Conservation (phyloP, 768 basidiomycete species). For the Phallus indusiatus region DNA sequence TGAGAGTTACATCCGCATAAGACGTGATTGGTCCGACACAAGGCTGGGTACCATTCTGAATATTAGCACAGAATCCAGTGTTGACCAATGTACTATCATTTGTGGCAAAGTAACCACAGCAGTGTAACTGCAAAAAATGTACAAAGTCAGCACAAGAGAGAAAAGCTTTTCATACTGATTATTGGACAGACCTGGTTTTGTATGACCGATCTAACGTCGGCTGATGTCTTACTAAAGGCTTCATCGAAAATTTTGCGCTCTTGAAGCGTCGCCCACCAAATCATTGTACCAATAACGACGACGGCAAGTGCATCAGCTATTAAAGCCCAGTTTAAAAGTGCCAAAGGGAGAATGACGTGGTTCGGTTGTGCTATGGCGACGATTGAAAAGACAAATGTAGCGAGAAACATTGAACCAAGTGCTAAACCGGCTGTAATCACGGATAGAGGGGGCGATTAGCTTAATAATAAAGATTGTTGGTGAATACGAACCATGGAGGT, state of each 20-base stretch:
- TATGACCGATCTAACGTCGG: slow-evolving; percentile 40
- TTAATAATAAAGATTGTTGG: slow-evolving; percentile 12
- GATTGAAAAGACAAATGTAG: slow-evolving; percentile 64
- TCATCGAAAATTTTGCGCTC: slow-evolving; percentile 59
- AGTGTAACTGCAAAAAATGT: slow-evolving; percentile 46
- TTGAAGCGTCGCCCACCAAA: slow-evolving; percentile 77
- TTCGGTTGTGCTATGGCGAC: slow-evolving; percentile 61
- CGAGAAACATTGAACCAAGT: slow-evolving; percentile 55
- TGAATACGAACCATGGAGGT: slow-evolving; percentile 47
- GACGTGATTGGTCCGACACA: slow-evolving; percentile 65
- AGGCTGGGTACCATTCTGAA: slow-evolving; percentile 27
- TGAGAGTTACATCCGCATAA: slow-evolving; percentile 63
- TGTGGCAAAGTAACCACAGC: slow-evolving; percentile 72
- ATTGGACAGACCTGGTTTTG: slow-evolving; percentile 58
- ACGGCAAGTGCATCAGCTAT: slow-evolving; percentile 53
- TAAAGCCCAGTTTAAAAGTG: slow-evolving; percentile 69
- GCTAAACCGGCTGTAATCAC: slow-evolving; percentile 50
- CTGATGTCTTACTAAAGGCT: slow-evolving; percentile 41
- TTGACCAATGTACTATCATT: slow-evolving; percentile 43
- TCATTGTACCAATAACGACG: slow-evolving; percentile 53
- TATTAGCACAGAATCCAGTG: slow-evolving; percentile 26
- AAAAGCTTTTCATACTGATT: not conserved
- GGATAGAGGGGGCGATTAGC: not conserved
- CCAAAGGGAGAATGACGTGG: slow-evolving; percentile 59
- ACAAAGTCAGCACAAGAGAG: slow-evolving; percentile 5